Percentiles rank a stretch among this genome's conserved stretches.
Conservation (phyloP, 2,329 filamentous ascomycete genomes). For the Domatiomyces catenatus region DNA sequence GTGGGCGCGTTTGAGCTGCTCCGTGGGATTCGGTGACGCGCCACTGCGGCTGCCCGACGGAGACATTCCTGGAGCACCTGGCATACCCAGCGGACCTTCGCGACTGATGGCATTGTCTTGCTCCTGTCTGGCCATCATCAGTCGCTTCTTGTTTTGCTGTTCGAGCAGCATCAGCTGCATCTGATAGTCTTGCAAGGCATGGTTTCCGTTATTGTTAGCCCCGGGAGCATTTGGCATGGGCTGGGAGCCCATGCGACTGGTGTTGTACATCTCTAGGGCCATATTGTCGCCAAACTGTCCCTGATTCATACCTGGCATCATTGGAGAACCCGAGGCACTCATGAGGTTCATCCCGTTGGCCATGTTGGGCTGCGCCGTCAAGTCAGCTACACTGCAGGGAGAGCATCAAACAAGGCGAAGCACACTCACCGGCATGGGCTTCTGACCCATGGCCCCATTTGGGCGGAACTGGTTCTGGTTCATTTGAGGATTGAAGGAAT, state of each 20-base stretch:
- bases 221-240: constrained; percentile 27
- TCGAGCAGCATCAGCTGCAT: constrained; percentile 56
- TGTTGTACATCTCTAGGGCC: constrained; percentile 23
- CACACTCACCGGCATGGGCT: constrained; percentile 76
- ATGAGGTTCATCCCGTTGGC: constrained; percentile 50
- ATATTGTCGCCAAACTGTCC: constrained; percentile 26
- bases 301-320: constrained; percentile 62
- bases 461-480: constrained; percentile 45
- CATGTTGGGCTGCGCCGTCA: constrained; percentile 61
- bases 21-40: constrained; percentile 45
- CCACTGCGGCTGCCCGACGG: constrained; percentile 38
- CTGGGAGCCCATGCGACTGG: constrained; percentile 23
- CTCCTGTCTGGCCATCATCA: constrained; percentile 52
- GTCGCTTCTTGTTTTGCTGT: constrained; percentile 52
- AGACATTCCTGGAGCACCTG: constrained; percentile 37
- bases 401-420: constrained; percentile 43
- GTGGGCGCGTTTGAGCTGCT: constrained; percentile 49
- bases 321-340: constrained; percentile 59
- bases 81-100: constrained; percentile 32
- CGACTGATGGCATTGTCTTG: constrained; percentile 45
- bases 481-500: constrained; percentile 59
- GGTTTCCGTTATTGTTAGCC: constrained; percentile 36
- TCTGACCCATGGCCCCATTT: constrained; percentile 34
- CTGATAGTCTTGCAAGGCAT: constrained; percentile 54
- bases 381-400: constrained; percentile 58